phyloP scores from a whole-genome alignment of 305 asterid genomes.

The Nicotiana rustica region DNA sequence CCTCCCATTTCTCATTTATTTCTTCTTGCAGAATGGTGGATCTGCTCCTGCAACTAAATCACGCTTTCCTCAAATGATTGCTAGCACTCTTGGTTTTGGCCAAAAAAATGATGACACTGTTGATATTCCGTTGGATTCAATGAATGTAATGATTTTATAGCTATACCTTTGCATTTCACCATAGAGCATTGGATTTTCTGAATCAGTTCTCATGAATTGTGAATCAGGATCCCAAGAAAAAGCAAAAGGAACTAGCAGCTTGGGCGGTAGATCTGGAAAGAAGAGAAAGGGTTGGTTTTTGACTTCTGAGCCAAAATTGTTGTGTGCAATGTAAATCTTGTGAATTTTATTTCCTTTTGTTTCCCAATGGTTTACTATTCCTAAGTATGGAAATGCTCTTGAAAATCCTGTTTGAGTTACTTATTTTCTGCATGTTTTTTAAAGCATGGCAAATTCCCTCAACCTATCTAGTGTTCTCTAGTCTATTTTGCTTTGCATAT shows the following conservation, averaged over 20 bases:
- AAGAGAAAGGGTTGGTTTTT: slow-evolving; percentile 75
- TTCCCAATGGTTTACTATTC: too few relatives aligned
- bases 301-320: background rate
- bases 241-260: slow-evolving; percentile 76
- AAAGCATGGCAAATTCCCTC: too few relatives aligned
- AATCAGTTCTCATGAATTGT: slow-evolving; percentile 34
- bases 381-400: too few relatives aligned
- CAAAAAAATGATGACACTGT: slow-evolving; percentile 93
- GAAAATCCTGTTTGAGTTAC: too few relatives aligned
- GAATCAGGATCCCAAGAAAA: slow-evolving; percentile 75
- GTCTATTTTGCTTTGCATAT: slow-evolving; percentile 15
- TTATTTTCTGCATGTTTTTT: too few relatives aligned
- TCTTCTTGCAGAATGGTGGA: slow-evolving; percentile 69
- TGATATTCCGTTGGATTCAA: slow-evolving; percentile 83
- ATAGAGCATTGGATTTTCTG: slow-evolving; percentile 12
- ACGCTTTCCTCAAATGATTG: slow-evolving; percentile 75
- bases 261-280: slow-evolving; percentile 92
- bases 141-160: slow-evolving; percentile 62
- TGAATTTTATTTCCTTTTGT: too few relatives aligned
- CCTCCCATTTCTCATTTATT: slow-evolving; percentile 17
- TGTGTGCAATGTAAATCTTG: slow-evolving; percentile 7
- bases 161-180: background rate
- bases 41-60: slow-evolving; percentile 77
- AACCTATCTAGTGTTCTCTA: background rate
- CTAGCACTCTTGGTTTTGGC: slow-evolving; percentile 88